Percentiles rank a stretch among this genome's conserved stretches.
phyloP scores from a whole-genome alignment of 2,329 filamentous ascomycete genomes.

The Ophiostoma pallidulum region DNA sequence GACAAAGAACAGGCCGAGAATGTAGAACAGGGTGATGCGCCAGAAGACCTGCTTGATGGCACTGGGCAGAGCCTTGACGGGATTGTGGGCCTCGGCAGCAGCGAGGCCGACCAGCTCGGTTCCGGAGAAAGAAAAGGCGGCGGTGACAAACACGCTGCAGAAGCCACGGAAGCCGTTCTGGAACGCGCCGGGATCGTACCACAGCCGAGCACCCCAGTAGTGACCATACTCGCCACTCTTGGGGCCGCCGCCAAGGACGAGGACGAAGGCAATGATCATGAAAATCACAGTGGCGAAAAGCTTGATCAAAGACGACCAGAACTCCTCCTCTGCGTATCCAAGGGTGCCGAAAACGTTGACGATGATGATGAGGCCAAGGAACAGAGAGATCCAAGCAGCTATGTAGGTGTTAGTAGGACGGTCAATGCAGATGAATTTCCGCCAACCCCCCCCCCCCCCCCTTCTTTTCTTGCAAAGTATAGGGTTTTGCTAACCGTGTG shows the following conservation, averaged over 20 bases:
- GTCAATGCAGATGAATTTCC: too few species aligned
- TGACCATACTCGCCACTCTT: constrained; percentile 33
- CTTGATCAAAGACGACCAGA: constrained; percentile 48
- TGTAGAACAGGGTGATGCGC: constrained; percentile 47
- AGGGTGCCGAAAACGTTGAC: constrained; percentile 49
- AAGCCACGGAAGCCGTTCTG: constrained; percentile 66
- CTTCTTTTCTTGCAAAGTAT: not conserved
- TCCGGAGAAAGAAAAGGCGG: constrained; percentile 63
- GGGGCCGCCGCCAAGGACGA: constrained; percentile 52
- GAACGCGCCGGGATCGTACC: constrained; percentile 48
- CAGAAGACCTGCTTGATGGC: constrained; percentile 73
- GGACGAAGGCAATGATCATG: constrained; percentile 52
- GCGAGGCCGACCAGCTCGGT: constrained; percentile 68
- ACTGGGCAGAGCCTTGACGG: constrained; percentile 62
- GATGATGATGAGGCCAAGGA: constrained; percentile 40
- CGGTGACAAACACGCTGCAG: constrained; percentile 62
- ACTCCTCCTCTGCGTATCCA: constrained; percentile 51
- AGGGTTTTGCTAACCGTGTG: constrained; percentile 21
- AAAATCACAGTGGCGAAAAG: constrained; percentile 50
- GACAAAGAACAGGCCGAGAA: constrained; percentile 43
- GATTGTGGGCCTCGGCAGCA: constrained; percentile 61
- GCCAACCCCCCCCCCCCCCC: too few species aligned
- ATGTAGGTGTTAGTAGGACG: not conserved
- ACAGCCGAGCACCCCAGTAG: constrained; percentile 41
- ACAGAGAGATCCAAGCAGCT: constrained; percentile 47